Conservation (phyloP, 805 yeast species). For the Diddensiella santjacobensis region DNA sequence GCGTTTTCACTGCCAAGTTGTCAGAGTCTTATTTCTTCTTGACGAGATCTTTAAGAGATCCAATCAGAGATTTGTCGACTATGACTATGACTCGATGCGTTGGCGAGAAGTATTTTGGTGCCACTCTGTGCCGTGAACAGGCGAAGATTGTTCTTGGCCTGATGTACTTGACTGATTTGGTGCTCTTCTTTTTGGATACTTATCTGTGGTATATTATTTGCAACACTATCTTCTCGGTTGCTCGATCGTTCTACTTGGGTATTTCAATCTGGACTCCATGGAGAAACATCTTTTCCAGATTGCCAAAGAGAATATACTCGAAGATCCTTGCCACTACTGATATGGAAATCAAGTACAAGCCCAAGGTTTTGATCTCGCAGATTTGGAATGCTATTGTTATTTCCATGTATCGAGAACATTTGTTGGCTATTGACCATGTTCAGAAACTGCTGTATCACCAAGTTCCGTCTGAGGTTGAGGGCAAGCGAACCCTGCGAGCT, state of each 20-base stretch:
- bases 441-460: constrained; percentile 96
- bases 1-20: constrained; percentile 85
- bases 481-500: constrained; percentile 96
- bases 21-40: constrained; percentile 90
- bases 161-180: constrained; percentile 88
- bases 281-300: constrained; percentile 97
- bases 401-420: constrained; percentile 99
- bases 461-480: constrained; percentile 97
- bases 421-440: constrained; percentile 96
- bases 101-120: constrained; percentile 91
- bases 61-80: constrained; percentile 82
- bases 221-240: constrained; percentile 93
- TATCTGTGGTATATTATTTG: constrained; percentile 97
- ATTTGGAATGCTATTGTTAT: constrained; percentile 99
- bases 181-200: constrained; percentile 97
- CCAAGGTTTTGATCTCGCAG: constrained; percentile 96
- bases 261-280: constrained; percentile 98
- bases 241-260: constrained; percentile 98
- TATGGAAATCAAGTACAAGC: constrained; percentile 98
- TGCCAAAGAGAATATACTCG: constrained; percentile 98
- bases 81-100: constrained; percentile 81
- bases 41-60: constrained; percentile 87
- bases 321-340: constrained; percentile 97
- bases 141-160: constrained; percentile 85
- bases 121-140: constrained; percentile 74